Percentiles rank a stretch among this genome's conserved stretches.
Conservation (phyloP, 768 basidiomycete genomes). For the Agaricus subrufescens region DNA sequence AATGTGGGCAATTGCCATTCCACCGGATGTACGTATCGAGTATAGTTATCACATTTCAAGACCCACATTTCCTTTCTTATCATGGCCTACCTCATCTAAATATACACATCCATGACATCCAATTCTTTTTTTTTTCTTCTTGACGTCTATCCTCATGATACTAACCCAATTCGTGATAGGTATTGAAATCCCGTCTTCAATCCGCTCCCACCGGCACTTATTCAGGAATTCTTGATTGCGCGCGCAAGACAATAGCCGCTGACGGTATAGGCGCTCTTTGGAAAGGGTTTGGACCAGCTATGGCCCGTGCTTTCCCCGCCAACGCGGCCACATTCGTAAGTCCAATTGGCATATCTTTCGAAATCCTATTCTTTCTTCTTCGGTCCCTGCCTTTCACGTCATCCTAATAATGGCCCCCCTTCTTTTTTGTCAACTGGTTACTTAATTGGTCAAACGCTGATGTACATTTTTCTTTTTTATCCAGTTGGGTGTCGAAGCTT, state of each 20-base stretch:
- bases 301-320: constrained; percentile 96
- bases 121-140: background rate
- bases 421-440: background rate
- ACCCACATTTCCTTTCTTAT: background rate
- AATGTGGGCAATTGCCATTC: constrained; percentile 98
- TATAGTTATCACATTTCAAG: background rate
- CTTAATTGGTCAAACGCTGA: background rate
- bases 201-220: constrained; percentile 98
- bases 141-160: too few species aligned
- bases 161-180: constrained; percentile 37
- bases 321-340: constrained; percentile 89
- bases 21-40: constrained; percentile 74
- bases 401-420: background rate
- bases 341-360: background rate
- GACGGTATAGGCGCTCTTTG: constrained; percentile 88
- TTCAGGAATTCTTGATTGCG: constrained; percentile 88
- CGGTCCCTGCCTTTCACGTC: background rate
- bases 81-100: background rate
- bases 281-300: constrained; percentile 98
- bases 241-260: constrained; percentile 82
- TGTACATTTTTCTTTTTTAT: constrained; percentile 8
- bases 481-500: constrained; percentile 89
- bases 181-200: constrained; percentile 92
- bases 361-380: constrained; percentile 25
- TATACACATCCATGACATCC: background rate